These are phyloP conservation scores for Trypanosoma boissoni DNA, from an alignment of 208 protist genomes.

Conservation along the genomic window DNA sequence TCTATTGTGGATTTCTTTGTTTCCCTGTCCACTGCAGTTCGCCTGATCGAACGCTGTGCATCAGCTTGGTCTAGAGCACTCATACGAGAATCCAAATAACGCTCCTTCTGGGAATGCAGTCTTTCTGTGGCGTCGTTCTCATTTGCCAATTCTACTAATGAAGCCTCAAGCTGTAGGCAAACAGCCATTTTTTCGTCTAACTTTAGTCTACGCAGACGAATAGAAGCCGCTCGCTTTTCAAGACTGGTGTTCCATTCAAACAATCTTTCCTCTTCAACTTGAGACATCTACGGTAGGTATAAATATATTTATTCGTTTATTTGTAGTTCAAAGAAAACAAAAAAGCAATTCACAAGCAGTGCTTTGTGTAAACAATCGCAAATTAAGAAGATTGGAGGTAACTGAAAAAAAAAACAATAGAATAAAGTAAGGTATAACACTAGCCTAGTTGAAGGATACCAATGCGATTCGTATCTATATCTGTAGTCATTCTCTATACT, in stretches of 20 bases:
- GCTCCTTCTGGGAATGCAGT: conserved; percentile 23
- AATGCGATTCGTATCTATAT: too few species aligned
- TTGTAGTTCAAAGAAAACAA: conserved; percentile 9
- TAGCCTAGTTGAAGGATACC: too few species aligned
- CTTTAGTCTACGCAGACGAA: conserved; percentile 17
- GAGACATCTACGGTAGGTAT: too few species aligned
- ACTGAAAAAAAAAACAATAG: neutral
- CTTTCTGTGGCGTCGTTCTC: conserved; percentile 36
- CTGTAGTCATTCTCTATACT: neutral
- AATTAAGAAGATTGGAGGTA: too few species aligned
- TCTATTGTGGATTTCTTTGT: conserved; percentile 14
- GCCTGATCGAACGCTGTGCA: conserved; percentile 2
- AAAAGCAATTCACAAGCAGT: conserved; percentile 13
- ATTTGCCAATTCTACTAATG: conserved; percentile 32
- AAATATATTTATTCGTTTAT: too few species aligned
- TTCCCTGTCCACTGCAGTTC: conserved; percentile 9
- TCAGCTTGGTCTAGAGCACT: conserved; percentile 17
- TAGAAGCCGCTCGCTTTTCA: conserved; percentile 14
- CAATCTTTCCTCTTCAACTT: conserved; percentile 15
- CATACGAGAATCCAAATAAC: conserved; percentile 22
- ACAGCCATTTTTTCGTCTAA: conserved; percentile 25
- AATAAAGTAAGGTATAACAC: conserved; percentile 6
- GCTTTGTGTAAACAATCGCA: too few species aligned
- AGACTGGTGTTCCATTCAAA: conserved; percentile 20
- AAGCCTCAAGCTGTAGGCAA: conserved; percentile 37